A percentile compares a stretch with the other conserved stretches of the same genome.
phyloP scores from a whole-genome alignment of 2,329 filamentous ascomycete genomes.

The Aphanoascus verrucosus region DNA sequence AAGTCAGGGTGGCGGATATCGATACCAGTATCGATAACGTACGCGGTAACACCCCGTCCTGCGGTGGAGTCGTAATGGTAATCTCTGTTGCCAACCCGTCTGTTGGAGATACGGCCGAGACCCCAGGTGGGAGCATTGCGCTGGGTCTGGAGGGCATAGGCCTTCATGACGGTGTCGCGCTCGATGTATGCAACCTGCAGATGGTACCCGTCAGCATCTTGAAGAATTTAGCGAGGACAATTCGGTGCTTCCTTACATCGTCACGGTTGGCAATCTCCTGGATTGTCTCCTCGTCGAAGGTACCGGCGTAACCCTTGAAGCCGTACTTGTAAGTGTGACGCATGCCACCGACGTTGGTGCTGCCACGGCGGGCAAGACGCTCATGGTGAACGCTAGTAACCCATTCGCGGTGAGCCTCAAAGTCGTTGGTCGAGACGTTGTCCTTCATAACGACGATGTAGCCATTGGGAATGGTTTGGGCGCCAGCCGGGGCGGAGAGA shows the following conservation, averaged over 20 bases:
- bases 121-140: constrained; percentile 27
- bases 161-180: constrained; percentile 10
- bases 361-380: constrained; percentile 12
- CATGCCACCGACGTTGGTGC: constrained; percentile 11
- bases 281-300: constrained; percentile 15
- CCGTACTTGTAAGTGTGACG: constrained; percentile 11
- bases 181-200: constrained; percentile 17
- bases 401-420: constrained; percentile 14
- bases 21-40: constrained; percentile 34
- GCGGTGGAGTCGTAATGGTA: constrained; percentile 30
- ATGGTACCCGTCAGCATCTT: neutral
- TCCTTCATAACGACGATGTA: constrained; percentile 17
- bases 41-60: constrained; percentile 29
- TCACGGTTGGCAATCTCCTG: constrained; percentile 11
- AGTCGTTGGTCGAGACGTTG: constrained; percentile 11
- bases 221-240: neutral
- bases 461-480: constrained; percentile 5
- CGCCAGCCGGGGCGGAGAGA: constrained; percentile 7
- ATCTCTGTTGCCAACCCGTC: constrained; percentile 17
- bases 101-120: constrained; percentile 27
- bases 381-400: constrained; percentile 9
- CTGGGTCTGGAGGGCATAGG: constrained; percentile 13
- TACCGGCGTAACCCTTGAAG: constrained; percentile 14
- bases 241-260: constrained; percentile 4
- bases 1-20: constrained; percentile 28